Percentiles rank a stretch among this genome's conserved stretches.
Evolutionary conservation across 2,329 filamentous ascomycete species (phyloP).

Genomic region (Diaporthe citrichinensis): DNA sequence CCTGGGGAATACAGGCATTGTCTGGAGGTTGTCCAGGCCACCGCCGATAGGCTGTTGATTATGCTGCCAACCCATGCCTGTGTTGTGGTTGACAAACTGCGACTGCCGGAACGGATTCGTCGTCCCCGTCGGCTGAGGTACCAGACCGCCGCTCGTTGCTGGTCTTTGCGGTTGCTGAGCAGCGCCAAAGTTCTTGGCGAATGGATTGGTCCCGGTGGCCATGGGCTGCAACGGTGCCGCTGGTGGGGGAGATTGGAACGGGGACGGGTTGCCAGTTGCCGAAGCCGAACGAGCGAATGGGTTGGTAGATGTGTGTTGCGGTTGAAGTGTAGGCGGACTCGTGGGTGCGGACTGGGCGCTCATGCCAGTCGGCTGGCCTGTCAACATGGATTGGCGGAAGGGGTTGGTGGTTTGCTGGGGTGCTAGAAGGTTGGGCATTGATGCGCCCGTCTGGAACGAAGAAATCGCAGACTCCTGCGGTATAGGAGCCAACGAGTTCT

Average conservation of each 20-base stretch:
- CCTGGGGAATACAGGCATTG: conserved; percentile 87
- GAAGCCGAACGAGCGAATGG: conserved; percentile 82
- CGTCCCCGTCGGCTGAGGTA: conserved; percentile 85
- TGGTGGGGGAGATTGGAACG: conserved; percentile 60
- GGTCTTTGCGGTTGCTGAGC: conserved; percentile 57
- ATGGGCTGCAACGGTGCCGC: conserved; percentile 61
- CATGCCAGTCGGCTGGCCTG: conserved; percentile 65
- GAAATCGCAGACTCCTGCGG: conserved; percentile 67
- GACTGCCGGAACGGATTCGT: conserved; percentile 97
- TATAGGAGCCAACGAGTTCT: conserved; percentile 67
- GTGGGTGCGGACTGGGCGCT: conserved; percentile 53
- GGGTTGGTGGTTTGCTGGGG: conserved; percentile 84
- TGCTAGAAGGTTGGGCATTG: conserved; percentile 60
- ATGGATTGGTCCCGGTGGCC: conserved; percentile 72
- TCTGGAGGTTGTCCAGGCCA: conserved; percentile 82
- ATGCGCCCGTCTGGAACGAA: conserved; percentile 62
- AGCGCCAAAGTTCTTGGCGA: conserved; percentile 63
- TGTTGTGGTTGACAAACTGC: conserved; percentile 89
- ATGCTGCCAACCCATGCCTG: conserved; percentile 90
- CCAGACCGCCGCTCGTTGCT: conserved; percentile 65
- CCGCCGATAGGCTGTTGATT: conserved; percentile 85
- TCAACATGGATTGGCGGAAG: conserved; percentile 90
- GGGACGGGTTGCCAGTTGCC: conserved; percentile 50
- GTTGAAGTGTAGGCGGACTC: conserved; percentile 58
- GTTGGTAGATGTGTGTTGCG: conserved; percentile 78